Conservation (phyloP, 2,329 filamentous ascomycete species). For the Colletotrichum scovillei region DNA sequence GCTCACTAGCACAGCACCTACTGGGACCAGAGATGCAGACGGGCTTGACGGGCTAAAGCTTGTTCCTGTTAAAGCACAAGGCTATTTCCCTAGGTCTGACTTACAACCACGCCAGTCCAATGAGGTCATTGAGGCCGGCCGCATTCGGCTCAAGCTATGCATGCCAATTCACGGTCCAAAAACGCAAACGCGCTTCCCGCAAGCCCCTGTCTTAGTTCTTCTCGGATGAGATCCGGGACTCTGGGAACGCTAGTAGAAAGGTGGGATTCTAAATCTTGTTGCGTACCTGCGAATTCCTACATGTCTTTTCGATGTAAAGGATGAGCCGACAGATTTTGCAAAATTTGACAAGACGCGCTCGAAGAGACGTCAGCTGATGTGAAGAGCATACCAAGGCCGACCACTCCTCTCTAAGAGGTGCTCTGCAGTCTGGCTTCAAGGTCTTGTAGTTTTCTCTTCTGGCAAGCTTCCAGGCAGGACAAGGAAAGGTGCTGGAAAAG, state of each 20-base stretch:
- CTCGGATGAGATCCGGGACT: not conserved
- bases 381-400: not conserved
- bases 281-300: not conserved
- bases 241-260: not conserved
- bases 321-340: not conserved
- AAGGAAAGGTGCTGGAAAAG: not conserved
- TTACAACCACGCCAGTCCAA: not conserved
- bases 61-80: not conserved
- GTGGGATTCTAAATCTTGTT: not conserved
- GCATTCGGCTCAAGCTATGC: not conserved
- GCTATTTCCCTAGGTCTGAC: not conserved
- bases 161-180: not conserved
- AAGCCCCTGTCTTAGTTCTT: not conserved
- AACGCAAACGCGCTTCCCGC: not conserved
- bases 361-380: too few relatives aligned
- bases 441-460: not conserved
- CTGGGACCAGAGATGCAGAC: not conserved
- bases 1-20: not conserved
- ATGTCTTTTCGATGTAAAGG: not conserved
- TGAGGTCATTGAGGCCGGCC: not conserved
- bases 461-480: not conserved
- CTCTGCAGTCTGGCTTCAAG: too few relatives aligned
- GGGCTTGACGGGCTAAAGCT: constrained; percentile 1
- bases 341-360: too few relatives aligned
- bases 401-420: too few relatives aligned